These are phyloP conservation scores for Rhodomyrtus tomentosa DNA, from an alignment of 345 rosid species.

Conservation along the genomic window DNA sequence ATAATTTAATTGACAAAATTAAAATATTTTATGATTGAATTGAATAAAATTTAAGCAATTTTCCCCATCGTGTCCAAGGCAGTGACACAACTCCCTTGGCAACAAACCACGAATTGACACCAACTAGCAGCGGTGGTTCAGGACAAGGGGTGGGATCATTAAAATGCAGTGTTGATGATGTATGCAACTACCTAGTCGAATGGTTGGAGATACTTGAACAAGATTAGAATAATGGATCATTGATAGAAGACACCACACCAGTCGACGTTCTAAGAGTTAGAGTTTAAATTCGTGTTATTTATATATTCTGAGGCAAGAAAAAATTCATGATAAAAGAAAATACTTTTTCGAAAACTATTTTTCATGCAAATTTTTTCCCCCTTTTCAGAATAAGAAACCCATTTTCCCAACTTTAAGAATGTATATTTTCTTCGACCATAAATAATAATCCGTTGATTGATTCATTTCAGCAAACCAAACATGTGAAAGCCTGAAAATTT, in stretches of 20 bases:
- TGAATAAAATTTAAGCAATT: too few species aligned
- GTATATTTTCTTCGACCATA: too few species aligned
- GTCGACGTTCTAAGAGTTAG: not conserved
- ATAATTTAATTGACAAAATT: too few species aligned
- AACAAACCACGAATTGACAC: not conserved
- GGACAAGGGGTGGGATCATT: not conserved
- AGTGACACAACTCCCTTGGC: not conserved
- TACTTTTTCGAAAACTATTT: accelerated
- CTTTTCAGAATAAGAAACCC: not conserved
- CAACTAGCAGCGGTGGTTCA: not conserved
- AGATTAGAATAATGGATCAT: not conserved
- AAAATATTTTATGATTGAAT: too few species aligned
- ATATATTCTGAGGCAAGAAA: too few species aligned
- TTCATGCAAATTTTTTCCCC: not conserved
- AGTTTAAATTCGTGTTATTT: not conserved
- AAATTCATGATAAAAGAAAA: not conserved
- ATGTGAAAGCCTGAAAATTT: not conserved
- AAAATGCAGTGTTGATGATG: not conserved
- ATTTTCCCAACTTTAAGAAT: not conserved
- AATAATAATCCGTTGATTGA: not conserved
- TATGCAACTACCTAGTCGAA: not conserved
- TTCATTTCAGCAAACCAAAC: not conserved
- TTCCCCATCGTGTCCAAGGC: not conserved
- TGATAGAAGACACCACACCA: not conserved
- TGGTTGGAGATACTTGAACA: not conserved